Base-by-base conservation (phyloP, 1,284 basidiomycete species). In the Tremellales sp. region DNA sequence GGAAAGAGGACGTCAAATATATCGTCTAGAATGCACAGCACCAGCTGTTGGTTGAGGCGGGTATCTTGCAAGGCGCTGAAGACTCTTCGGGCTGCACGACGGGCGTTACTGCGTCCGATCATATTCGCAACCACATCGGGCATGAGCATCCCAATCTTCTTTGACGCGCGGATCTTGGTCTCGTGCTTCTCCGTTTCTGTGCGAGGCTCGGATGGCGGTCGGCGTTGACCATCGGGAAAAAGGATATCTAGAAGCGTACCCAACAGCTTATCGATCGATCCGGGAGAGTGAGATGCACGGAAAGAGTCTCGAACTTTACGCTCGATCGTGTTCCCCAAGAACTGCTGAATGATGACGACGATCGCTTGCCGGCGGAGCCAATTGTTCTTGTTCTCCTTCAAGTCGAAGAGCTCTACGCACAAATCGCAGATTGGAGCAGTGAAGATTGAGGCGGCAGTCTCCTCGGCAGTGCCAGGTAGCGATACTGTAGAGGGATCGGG, bases 331-430 rank as follows among this genome's bases (percentile, higher is more conserved):
- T 88, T 87, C 5, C 93, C 94, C 3, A 98, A 78, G 3, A 97
- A 84, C 67, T 97, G 93, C 71, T 97, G 94, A 42, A 97, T 76
- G 52, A 97, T 90, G 49, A 97, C 89, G 12, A 97, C 87, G 58
- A 97, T 90, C 1, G 94, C 93, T 70, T 97, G 93, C n/a, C 90
- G 80, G 45, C 93, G 79, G 26, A 97, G 77, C 94, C 94, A 98
- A 59, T 93, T 93, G 71, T 89, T 87, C 77, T 90, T 89, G 71
- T 89, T 87, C 77, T 90, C 89, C 73, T 96, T 86, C 22, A 97
- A 81, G 72, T 97, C 91, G 59, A 97, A 97, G 7, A 97, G 79
- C 21, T 92, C 89, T 46, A 97, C 80, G 33, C 97, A 80, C 24
- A 97, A 77, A 65, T 97, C 92, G 64, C 91, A 96, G 48, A 98